Percentiles rank a stretch among this genome's conserved stretches.
Evolutionary conservation across 345 rosid species (phyloP).

Genomic region (Populus simonii): DNA sequence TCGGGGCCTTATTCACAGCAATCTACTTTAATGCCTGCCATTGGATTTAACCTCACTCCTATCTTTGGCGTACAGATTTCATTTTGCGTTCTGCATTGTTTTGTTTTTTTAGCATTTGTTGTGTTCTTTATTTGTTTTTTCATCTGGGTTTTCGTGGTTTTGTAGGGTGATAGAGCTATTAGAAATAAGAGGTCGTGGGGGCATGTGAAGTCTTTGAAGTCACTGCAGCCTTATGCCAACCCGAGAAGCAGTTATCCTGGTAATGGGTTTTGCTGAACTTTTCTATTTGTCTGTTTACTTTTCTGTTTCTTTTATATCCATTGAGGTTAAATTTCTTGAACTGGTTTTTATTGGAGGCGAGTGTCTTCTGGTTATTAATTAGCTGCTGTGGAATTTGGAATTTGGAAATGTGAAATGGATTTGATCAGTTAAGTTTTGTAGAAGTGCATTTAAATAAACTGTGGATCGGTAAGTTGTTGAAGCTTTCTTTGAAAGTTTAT

Average conservation of each 20-base stretch:
- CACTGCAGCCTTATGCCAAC: slow-evolving; percentile 90
- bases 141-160: slow-evolving; percentile 9
- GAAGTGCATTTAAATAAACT: not conserved
- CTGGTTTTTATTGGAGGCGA: not conserved
- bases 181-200: slow-evolving; percentile 78
- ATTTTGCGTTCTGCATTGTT: slow-evolving; percentile 27
- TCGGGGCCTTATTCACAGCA: slow-evolving; percentile 51
- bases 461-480: not conserved
- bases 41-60: slow-evolving; percentile 35
- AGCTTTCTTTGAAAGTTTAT: not conserved
- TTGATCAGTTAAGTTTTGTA: not conserved
- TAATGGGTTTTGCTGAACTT: slow-evolving; percentile 31
- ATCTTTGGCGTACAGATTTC: not conserved
- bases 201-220: slow-evolving; percentile 56
- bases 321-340: not conserved
- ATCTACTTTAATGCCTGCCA: slow-evolving; percentile 42
- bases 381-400: not conserved
- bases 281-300: not conserved
- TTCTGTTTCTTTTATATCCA: not conserved
- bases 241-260: slow-evolving; percentile 77
- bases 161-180: slow-evolving; percentile 37
- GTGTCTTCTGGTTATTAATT: not conserved
- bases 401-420: not conserved
- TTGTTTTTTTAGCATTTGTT: not conserved
- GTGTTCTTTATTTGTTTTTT: slow-evolving; percentile 1